Base-by-base conservation (phyloP, 257 asterid species). In the Nicotiana obtusifolia region DNA sequence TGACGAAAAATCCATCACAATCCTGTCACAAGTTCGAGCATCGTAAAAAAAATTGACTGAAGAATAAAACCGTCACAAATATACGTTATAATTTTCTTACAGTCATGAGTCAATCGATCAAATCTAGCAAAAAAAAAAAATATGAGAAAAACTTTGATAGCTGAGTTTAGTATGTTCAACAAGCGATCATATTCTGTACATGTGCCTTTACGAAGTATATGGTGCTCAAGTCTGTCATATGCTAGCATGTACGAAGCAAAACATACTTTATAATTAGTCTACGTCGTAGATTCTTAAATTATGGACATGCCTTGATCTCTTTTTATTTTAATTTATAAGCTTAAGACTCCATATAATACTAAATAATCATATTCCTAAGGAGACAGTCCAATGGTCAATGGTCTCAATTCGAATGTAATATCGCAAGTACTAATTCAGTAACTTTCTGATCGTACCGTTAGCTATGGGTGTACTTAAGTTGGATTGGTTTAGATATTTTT, bases 151-250 rank as follows among this genome's bases (percentile, higher is more conserved):
- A 14, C 56, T 52, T 52, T 13, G 19, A 41, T 8, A 41, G 49
- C 49, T 41, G 11, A 41, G 49, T 41, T 41, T 41, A 41, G 3
- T 41, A 9, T 41, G 3, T 8, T 83, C 64, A 84, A 59, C 84
- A 78, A 82, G 85, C 81, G 65, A 85, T 68, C 66, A 41, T 80
- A 76, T 80, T 60, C 61, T 61, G 26, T 64, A 73, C 78, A 75
- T 80, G 88, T 81, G 84, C 81, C 0, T 37, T 47, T 57, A 76
- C 83, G 64, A 75, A 75, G 65, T 83, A 64, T 80, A 77, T 53
- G 30, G 47, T 53, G 30, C 64, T 41, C 62, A 35, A 56, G 19
- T 81, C 35, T 81, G 3, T 68, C 4, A 71, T 41, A 24, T 20
- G 30, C 10, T 37, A 69, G 57, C 77, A 69, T 7, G 31, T 69